These are phyloP conservation scores for Ogataea kodamae DNA, from an alignment of 805 yeast genomes.

Conservation along the genomic window DNA sequence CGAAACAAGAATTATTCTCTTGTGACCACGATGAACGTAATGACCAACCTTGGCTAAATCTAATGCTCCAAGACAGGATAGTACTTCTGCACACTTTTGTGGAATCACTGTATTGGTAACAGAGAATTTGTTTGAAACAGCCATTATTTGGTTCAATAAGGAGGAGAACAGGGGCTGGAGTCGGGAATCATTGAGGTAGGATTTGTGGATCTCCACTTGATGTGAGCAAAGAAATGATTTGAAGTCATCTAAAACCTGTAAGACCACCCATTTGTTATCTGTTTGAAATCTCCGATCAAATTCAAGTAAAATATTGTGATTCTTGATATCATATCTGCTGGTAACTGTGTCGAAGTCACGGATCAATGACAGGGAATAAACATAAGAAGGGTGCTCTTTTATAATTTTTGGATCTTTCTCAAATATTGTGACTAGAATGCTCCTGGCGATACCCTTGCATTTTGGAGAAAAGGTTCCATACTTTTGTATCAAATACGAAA, in stretches of 20 bases:
- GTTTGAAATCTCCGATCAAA: constrained; percentile 54
- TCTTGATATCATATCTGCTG: constrained; percentile 20
- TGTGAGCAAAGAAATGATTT: constrained; percentile 48
- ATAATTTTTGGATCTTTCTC: constrained; percentile 34
- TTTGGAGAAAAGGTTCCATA: constrained; percentile 51
- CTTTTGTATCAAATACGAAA: constrained; percentile 69
- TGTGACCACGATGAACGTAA: constrained; percentile 32
- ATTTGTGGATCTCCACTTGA: constrained; percentile 47
- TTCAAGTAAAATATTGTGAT: constrained; percentile 41
- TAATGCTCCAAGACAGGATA: constrained; percentile 74
- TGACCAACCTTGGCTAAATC: constrained; percentile 56
- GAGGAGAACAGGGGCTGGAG: constrained; percentile 37
- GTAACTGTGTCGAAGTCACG: constrained; percentile 32
- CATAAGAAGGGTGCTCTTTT: constrained; percentile 47
- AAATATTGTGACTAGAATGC: constrained; percentile 40
- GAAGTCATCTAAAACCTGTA: constrained; percentile 67
- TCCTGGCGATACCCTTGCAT: constrained; percentile 49
- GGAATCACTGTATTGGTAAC: constrained; percentile 47
- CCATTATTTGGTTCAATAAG: constrained; percentile 50
- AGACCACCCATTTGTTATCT: constrained; percentile 67
- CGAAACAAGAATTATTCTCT: constrained; percentile 48
- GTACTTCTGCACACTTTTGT: constrained; percentile 58
- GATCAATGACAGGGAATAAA: constrained; percentile 49
- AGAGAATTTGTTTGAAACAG: constrained; percentile 55
- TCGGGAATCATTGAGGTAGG: constrained; percentile 36